phyloP scores from a whole-genome alignment of 257 asterid genomes.

The Ophiorrhiza pumila region DNA sequence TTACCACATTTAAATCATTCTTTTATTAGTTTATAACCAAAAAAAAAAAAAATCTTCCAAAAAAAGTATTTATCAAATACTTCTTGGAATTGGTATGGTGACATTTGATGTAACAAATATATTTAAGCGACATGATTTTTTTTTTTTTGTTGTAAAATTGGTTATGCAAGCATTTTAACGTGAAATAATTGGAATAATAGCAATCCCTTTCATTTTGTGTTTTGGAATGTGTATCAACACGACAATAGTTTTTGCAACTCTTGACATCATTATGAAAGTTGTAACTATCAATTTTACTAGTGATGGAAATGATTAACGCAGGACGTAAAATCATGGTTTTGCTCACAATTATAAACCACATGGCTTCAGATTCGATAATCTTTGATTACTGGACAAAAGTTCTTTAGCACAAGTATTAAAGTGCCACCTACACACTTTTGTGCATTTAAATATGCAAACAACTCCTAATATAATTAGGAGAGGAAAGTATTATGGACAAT shows the following conservation, averaged over 20 bases:
- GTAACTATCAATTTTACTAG: background rate
- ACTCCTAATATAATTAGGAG: background rate
- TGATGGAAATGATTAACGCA: constrained; percentile 17
- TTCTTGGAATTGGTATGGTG: background rate
- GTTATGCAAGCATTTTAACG: too few relatives aligned
- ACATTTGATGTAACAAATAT: background rate
- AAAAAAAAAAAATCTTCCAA: too few relatives aligned
- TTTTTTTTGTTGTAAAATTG: too few relatives aligned
- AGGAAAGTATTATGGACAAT: too few relatives aligned
- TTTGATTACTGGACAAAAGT: background rate
- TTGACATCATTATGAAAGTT: constrained; percentile 7
- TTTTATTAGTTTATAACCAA: too few relatives aligned
- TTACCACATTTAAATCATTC: too few relatives aligned
- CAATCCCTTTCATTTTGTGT: too few relatives aligned
- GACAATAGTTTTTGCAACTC: too few relatives aligned
- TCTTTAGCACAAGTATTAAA: background rate
- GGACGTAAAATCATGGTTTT: constrained; percentile 1
- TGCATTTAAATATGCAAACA: background rate
- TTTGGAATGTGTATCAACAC: constrained; percentile 1
- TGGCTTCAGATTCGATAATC: constrained; percentile 12
- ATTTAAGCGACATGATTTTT: background rate
- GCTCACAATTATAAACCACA: constrained; percentile 11
- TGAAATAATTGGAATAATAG: too few relatives aligned
- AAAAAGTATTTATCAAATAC: background rate
- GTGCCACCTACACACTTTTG: background rate